Evolutionary conservation across 2,329 filamentous ascomycete species (phyloP).

Genomic region (Leptographium procerum): DNA sequence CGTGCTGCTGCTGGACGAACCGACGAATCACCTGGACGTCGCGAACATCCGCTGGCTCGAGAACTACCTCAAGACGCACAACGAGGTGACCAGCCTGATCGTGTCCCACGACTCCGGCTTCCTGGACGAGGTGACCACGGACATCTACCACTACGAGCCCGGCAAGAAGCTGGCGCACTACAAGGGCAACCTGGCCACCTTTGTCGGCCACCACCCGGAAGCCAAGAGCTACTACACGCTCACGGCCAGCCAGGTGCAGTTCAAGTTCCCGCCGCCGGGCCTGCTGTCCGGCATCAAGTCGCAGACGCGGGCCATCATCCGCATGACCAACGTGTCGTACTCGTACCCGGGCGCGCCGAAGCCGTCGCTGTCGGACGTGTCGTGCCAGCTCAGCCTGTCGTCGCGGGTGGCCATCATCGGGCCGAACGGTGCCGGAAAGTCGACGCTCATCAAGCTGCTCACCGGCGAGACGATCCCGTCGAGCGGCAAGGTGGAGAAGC

Average conservation of each 20-base stretch:
- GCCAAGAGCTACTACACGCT: conserved; percentile 98
- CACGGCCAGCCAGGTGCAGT: conserved; percentile 76
- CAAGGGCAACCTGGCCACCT: conserved; percentile 70
- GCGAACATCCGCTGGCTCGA: conserved; percentile 93
- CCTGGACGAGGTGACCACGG: conserved; percentile 92
- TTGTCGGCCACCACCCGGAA: conserved; percentile 84
- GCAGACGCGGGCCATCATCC: conserved; percentile 82
- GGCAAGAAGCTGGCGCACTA: conserved; percentile 87
- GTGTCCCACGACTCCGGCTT: conserved; percentile 98
- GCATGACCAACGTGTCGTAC: conserved; percentile 85
- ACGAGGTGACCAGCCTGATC: conserved; percentile 92
- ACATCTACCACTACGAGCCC: conserved; percentile 96
- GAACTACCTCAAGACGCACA: conserved; percentile 89
- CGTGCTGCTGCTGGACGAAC: conserved; percentile 91
- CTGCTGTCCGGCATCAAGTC: conserved; percentile 95
- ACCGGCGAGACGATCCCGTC: conserved; percentile 85
- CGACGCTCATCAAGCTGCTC: conserved; percentile 92
- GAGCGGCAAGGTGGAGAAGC: conserved; percentile 84
- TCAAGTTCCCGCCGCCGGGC: conserved; percentile 95
- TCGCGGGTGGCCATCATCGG: conserved; percentile 95
- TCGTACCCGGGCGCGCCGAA: conserved; percentile 86
- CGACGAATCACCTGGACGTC: conserved; percentile 96
- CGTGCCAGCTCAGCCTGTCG: conserved; percentile 77
- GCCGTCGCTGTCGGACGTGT: conserved; percentile 77
- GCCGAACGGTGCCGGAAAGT: conserved; percentile 95